These are phyloP conservation scores for Endocladia muricata DNA, from an alignment of 31 red algal species.

Conservation along the genomic window DNA sequence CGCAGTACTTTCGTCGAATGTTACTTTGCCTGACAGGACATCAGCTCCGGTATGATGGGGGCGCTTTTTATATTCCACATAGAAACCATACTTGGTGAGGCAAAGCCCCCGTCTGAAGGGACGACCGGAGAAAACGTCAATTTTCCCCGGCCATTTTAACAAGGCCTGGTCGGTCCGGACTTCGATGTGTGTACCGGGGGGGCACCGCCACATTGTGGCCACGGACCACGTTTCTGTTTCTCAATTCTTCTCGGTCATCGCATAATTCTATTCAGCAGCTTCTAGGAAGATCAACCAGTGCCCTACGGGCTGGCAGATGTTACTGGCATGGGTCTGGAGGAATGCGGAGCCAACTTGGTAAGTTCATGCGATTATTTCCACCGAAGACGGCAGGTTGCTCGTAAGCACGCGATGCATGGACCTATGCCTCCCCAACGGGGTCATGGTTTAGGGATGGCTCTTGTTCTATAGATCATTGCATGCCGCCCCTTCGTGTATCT, in stretches of 20 bases:
- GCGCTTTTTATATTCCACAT: constrained; percentile 6
- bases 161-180: constrained; percentile 8
- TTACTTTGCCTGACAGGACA: not conserved
- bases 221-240: constrained; percentile 4
- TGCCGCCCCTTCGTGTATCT: not conserved
- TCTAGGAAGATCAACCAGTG: not conserved
- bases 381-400: not conserved
- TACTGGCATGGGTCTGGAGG: not conserved
- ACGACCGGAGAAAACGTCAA: not conserved
- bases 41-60: not conserved
- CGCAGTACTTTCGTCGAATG: not conserved
- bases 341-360: constrained; percentile 17
- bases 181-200: not conserved
- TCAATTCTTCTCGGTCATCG: not conserved
- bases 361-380: constrained; percentile 9
- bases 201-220: not conserved
- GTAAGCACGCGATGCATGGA: not conserved
- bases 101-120: constrained; percentile 17
- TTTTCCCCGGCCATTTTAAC: constrained; percentile 3
- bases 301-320: not conserved
- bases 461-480: not conserved
- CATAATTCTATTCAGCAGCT: constrained; percentile 2
- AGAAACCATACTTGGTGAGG: constrained; percentile 11
- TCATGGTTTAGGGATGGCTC: not conserved
- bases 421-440: not conserved